Conservation (phyloP, 169 alveolate species). For the Plasmodium gaboni region DNA sequence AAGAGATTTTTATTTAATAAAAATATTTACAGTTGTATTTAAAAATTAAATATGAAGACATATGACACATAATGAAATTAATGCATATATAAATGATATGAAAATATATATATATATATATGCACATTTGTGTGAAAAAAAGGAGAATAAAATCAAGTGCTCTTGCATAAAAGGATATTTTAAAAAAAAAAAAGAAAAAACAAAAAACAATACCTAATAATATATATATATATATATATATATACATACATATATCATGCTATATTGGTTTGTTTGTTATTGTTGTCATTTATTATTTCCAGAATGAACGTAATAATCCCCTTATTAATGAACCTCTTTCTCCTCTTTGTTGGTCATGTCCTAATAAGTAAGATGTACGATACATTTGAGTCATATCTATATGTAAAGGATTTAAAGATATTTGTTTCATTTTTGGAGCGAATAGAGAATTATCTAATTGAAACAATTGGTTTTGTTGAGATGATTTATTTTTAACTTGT, state of each 20-base stretch:
- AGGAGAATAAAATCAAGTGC: neutral
- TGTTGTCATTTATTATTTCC: conserved; percentile 1
- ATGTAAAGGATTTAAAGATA: conserved; percentile 27
- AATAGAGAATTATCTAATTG: conserved; percentile 44
- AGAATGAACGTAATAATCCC: conserved; percentile 36
- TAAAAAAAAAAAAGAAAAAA: neutral
- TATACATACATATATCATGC: too few species aligned
- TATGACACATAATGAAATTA: too few species aligned
- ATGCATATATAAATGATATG: too few species aligned
- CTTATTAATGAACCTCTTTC: conserved; percentile 32
- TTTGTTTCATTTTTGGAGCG: conserved; percentile 26
- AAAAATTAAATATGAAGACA: too few species aligned
- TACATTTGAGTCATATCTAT: conserved; percentile 43
- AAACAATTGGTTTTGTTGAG: conserved; percentile 6
- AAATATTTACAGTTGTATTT: too few species aligned
- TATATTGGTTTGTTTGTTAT: neutral
- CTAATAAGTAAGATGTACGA: conserved; percentile 7
- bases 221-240: neutral
- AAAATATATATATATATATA: too few species aligned
- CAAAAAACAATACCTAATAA: neutral
- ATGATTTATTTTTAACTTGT: conserved; percentile 56
- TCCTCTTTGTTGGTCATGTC: conserved; percentile 16
- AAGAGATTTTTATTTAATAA: too few species aligned
- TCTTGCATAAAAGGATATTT: neutral
- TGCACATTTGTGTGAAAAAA: neutral